Conservation (phyloP, 2,329 filamentous ascomycete genomes). For the Scytalidium lignicola region DNA sequence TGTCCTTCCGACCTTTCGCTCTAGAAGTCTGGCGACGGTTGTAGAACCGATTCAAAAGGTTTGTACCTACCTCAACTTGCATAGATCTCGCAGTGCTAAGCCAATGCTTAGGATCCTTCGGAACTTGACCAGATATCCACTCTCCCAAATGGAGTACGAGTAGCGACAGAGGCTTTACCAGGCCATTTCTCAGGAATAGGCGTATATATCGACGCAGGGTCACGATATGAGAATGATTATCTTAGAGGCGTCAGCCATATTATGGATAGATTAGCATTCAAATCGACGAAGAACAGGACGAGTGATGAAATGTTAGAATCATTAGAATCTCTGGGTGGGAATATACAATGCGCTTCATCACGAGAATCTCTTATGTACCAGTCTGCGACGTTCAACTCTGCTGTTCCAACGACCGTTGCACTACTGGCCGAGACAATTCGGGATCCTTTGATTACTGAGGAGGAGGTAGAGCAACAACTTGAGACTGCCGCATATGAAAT, state of each 20-base stretch:
- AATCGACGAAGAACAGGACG: conserved; percentile 67
- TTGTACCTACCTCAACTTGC: conserved; percentile 1
- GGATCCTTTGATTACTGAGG: conserved; percentile 75
- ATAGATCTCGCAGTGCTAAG: conserved; percentile 4
- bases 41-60: conserved; percentile 29
- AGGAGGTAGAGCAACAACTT: conserved; percentile 82
- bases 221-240: conserved; percentile 81
- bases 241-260: conserved; percentile 92
- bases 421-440: conserved; percentile 92
- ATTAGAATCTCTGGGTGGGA: conserved; percentile 84
- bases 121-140: conserved; percentile 86
- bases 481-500: conserved; percentile 94
- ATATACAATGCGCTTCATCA: conserved; percentile 94
- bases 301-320: conserved; percentile 83
- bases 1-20: conserved; percentile 19
- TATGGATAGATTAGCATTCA: conserved; percentile 93
- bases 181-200: conserved; percentile 94
- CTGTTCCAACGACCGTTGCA: conserved; percentile 75
- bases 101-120: conserved; percentile 61
- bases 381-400: conserved; percentile 92
- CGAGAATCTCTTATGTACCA: conserved; percentile 98
- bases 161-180: conserved; percentile 89
- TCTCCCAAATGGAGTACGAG: conserved; percentile 85
- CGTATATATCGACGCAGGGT: conserved; percentile 93
- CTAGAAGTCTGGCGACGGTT: conserved; percentile 25